Evolutionary conservation across 1,139 yeast genomes (phyloP), one percentile per base, ranked within the genome.

Genomic region (Debaryomyces coudertii): DNA sequence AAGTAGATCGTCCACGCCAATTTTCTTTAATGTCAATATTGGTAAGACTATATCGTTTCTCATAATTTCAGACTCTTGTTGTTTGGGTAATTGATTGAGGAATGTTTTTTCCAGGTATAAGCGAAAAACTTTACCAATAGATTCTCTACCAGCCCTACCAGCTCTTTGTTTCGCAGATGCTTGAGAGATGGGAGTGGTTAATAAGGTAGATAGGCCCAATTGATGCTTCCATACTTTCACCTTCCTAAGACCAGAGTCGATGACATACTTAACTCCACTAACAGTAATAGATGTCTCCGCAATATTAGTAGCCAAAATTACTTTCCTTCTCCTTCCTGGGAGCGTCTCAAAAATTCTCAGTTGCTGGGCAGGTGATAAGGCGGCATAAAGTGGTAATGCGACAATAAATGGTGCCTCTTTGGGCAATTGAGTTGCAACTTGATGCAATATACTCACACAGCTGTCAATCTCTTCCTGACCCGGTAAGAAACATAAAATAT

Each of bases 131-230:
- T 92, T 93, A 43, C 99, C 99, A 3, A 66, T 63, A 36, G 87
- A 82, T 69, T 93, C 98, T 81, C 99, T 89, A 54, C 99, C 99
- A 23, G 99, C 99, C 77, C 99, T 88, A 64, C 99, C 99, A 47
- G 95, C 85, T 67, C 99, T 77, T 70, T 93, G 99, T 37, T 87
- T 81, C 0, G 99, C 99, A 35, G 96, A 87, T 0, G 98, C 96
- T 60, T 88, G 90, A 0, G 98, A 90, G 15, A 95, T 85, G 1
- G 99, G 93, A 0, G 95, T 90, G 0, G 97, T 90, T 42, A 92
- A 71, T 60, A 93, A 78, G 0, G 98, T 88, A 9, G 97, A 95
- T 38, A 93, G 76, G 0, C 98, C 98, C 36, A 92, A 70, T 56
- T 86, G 90, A 58, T 93, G 96, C 57, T 93, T 82, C 96, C 97